Evolutionary conservation across 2,329 filamentous ascomycete species (phyloP), one percentile per base, ranked within the genome.

Genomic region (Stylonectria norvegica): DNA sequence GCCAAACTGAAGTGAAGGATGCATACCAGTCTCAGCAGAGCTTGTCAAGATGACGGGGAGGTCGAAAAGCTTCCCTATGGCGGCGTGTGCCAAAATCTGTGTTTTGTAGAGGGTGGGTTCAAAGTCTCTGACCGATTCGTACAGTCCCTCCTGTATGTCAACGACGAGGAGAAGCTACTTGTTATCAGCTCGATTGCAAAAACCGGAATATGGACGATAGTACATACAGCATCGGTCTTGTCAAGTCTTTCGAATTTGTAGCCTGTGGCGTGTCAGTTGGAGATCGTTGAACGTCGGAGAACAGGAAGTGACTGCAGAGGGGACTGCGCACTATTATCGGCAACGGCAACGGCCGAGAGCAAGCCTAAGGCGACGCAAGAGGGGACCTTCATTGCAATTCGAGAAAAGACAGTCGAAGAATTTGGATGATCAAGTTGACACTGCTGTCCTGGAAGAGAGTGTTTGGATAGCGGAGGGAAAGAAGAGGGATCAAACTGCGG

Each of bases 11-110:
- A 31, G n/a, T 36, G 34, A 16, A 28, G 23, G 14, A 31, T 38
- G 35, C 42, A 20, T 44, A 49, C 53, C 53, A 20, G 45, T 48
- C 53, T 88, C 74, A 4, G 83, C 80, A 5, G 83, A 88, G 5
- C 80, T 85, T 8, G 82, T 85, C 68, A 89, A 62, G 43, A 90
- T 70, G 5, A 83, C 78, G 5, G 86, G 85, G 3, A 87, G 59
- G 54, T 81, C 65, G 56, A 89, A 89, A 39, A 80, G 64, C 38
- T 81, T 76, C 40, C 78, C 84, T 2, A 88, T 59, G 5, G 76
- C 75, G 14, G 83, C 76, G 50, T 88, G 85, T 1, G 80, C 84
- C 29, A 86, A 65, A 48, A 88, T 79, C 61, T 78, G 78, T 58
- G 83, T 76, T 45, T 76, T 73, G 70, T 78, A 89, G 23, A 83